Evolutionary conservation across 1,284 basidiomycete genomes (phyloP).

Genomic region (Puccinia horiana): DNA sequence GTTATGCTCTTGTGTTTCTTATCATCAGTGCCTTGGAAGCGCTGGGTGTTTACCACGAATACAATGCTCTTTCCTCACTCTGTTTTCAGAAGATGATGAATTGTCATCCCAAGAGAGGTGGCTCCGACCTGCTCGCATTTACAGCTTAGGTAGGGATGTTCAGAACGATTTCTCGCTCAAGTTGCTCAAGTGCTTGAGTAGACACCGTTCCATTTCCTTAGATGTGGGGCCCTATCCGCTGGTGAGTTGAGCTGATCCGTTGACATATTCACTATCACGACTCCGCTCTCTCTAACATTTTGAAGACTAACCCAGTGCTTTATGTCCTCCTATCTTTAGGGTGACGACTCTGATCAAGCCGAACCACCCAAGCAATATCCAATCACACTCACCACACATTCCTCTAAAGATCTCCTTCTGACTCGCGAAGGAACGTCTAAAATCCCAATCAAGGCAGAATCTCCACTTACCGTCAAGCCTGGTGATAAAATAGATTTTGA

Average conservation of each 20-base stretch:
- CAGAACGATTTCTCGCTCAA: slow-evolving; percentile 32
- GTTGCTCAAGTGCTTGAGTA: background rate
- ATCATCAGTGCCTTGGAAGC: background rate
- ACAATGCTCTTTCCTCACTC: too few species aligned
- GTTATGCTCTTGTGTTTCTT: background rate
- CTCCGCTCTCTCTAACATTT: background rate
- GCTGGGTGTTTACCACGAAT: background rate
- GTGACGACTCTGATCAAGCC: background rate
- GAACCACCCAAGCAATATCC: slow-evolving; percentile 17
- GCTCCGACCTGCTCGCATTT: slow-evolving; percentile 24
- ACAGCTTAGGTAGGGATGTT: slow-evolving; percentile 26
- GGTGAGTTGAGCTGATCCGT: background rate
- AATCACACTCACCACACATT: slow-evolving; percentile 26
- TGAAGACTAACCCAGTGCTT: background rate
- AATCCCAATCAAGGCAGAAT: background rate
- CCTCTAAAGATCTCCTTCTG: background rate
- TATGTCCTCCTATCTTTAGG: background rate
- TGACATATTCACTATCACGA: background rate
- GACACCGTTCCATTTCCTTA: background rate
- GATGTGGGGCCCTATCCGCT: background rate
- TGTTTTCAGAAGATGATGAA: background rate
- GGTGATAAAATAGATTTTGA: slow-evolving; percentile 2
- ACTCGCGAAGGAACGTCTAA: background rate
- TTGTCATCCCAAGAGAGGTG: background rate
- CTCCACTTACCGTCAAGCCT: background rate